Base-by-base conservation (phyloP, 1,284 basidiomycete genomes). In the Trichosporon coremiiforme region DNA sequence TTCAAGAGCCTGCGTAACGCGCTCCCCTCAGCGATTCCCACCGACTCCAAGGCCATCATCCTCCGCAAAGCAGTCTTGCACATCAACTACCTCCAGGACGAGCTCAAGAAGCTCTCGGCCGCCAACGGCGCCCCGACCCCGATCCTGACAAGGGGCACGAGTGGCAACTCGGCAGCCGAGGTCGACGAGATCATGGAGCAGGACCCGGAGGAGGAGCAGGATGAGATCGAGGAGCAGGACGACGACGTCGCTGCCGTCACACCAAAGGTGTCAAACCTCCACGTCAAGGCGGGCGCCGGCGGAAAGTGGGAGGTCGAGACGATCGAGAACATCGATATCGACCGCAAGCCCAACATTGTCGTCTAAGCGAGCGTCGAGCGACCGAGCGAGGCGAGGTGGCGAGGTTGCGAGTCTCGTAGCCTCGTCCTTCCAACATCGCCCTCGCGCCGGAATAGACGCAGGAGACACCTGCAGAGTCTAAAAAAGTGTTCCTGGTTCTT, bases 41-140 rank as follows among this genome's bases (percentile, higher is more conserved):
- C 79, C 41, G 81, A 82, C 69, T 79, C 78, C 17, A 82, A 82
- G 72, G 81, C 81, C 4, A 77, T 82, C 67, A 75, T 82, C 50
- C 74, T 82, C 8, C 79, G 78, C 47, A 82, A 82, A 72, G 81
- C 81, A 8, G 80, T 81, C 10, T 68, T 74, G 1, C 77, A 81
- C 67, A 81, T 82, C 35, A 65, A 69, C 7, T 72, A 77, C 31
- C 75, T 82, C n/a, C 80, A 82, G 70, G 66, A 35, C 7, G 22
- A 75, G n/a, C 67, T 78, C 5, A 60, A 60, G 57, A 60, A 60
- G 57, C 29, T 60, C 10, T 33, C 57, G 7, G 57, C 57, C 17
- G 57, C 57, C 15, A 60, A 60, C 31, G 57, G 31, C 29, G 57
- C 57, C 57, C 57, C 57, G 15, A 60, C 57, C 8, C 57, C 57